A percentile compares a stretch with the other conserved stretches of the same genome.
phyloP scores from a whole-genome alignment of 1,284 basidiomycete species.

The Cutaneotrichosporon cyanovorans region DNA sequence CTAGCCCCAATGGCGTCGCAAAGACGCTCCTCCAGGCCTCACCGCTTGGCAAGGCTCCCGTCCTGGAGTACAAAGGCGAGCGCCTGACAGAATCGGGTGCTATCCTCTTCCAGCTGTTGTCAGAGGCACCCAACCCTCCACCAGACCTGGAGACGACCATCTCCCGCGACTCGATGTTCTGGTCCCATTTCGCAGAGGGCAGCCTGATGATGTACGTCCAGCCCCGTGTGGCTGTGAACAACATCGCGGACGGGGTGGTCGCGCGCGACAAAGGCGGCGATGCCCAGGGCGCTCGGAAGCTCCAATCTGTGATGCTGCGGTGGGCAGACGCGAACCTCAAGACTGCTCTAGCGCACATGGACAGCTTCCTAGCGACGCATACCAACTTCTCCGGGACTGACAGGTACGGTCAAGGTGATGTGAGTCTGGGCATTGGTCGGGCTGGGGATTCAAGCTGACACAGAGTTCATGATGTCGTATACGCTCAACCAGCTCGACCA shows the following conservation, averaged over 20 bases:
- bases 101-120: slow-evolving; percentile 22
- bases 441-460: background rate
- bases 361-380: slow-evolving; percentile 22
- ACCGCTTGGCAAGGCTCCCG: slow-evolving; percentile 33
- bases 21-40: slow-evolving; percentile 21
- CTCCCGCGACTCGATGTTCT: slow-evolving; percentile 24
- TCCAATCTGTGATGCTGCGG: slow-evolving; percentile 7
- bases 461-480: slow-evolving; percentile 15
- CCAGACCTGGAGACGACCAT: slow-evolving; percentile 17
- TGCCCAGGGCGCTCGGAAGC: no score
- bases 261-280: no score
- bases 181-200: slow-evolving; percentile 35
- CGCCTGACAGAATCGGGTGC: slow-evolving; percentile 31
- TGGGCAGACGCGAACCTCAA: slow-evolving; percentile 6
- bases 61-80: slow-evolving; percentile 26
- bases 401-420: slow-evolving; percentile 34
- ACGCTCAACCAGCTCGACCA: slow-evolving; percentile 1
- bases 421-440: slow-evolving; percentile 13
- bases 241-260: background rate
- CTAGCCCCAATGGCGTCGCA: no score
- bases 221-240: slow-evolving; percentile 3
- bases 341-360: slow-evolving; percentile 21
- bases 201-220: slow-evolving; percentile 32
- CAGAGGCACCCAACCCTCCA: background rate
- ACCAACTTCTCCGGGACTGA: slow-evolving; percentile 29